These are phyloP conservation scores for Ganoderma resinaceum DNA, from an alignment of 1,284 basidiomycete species.

Conservation along the genomic window DNA sequence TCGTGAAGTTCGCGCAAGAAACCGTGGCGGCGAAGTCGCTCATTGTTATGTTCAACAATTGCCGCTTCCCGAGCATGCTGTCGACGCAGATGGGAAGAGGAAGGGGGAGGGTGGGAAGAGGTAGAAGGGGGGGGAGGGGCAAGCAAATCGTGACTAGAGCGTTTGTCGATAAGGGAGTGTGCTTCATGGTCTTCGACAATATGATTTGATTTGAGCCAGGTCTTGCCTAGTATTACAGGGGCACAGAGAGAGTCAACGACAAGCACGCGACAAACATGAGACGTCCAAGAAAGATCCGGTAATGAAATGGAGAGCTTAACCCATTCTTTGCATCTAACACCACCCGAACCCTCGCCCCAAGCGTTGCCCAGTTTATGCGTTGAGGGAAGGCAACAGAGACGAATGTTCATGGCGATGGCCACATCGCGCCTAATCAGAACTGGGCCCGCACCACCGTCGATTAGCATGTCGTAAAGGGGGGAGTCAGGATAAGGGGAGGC, in stretches of 20 bases:
- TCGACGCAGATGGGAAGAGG: background rate
- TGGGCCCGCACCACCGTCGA: background rate
- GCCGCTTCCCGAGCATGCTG: background rate
- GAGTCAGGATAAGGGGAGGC: background rate
- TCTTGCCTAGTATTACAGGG: constrained; percentile 29
- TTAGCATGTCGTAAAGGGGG: background rate
- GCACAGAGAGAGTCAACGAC: constrained; percentile 21
- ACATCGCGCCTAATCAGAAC: constrained; percentile 14
- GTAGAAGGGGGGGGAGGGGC: background rate
- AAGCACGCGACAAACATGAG: constrained; percentile 15
- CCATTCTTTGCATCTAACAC: constrained; percentile 6
- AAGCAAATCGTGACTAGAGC: background rate
- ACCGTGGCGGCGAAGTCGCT: background rate
- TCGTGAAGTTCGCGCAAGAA: background rate
- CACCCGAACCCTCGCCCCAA: background rate
- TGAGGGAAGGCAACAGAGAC: background rate
- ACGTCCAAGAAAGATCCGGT: constrained; percentile 17
- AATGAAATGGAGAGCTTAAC: constrained; percentile 20
- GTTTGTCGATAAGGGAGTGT: constrained; percentile 10
- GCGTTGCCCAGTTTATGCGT: too few species aligned
- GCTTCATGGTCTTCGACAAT: too few species aligned
- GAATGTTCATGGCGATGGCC: constrained; percentile 39
- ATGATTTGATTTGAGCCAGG: constrained; percentile 18
- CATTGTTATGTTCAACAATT: background rate
- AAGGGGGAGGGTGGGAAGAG: background rate